Base-by-base conservation (phyloP, 169 alveolate genomes). In the Plasmodium malariae region DNA sequence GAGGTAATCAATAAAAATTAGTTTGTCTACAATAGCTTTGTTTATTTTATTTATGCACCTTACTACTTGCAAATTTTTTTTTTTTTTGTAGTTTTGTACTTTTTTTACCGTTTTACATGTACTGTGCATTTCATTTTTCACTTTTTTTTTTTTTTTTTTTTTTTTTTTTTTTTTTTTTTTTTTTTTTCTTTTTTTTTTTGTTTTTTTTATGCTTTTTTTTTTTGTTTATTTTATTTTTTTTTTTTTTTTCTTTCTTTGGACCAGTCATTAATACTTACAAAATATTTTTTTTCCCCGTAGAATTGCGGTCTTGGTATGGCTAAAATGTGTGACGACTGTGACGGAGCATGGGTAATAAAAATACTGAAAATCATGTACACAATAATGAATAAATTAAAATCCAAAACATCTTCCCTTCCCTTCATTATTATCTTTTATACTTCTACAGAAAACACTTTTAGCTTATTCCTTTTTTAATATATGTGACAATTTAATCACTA, bases 251-350 rank as follows among this genome's bases (percentile, higher is more conserved):
- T 34, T 62, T 11, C 40, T 62, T 59, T 59, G 17, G 9, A 32
- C 32, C n/a, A n/a, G n/a, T n/a, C n/a, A n/a, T 17, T 65, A 30
- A 6, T 19, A 17, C 40, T 32, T 40, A 40, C 51, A 40, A 40
- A 40, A 30, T 2, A 9, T 54, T 51, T 51, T 30, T 43, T 14
- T n/a, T 4, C 48, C 24, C 59, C n/a, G 24, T n/a, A 76, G 89
- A 76, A 76, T 45, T 76, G 89, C 36, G 89, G 89, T 17, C 17
- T 43, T 49, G 89, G 89, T n/a, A 76, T 76, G 89, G n/a, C 74
- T n/a, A 49, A 21, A 37, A 62, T 76, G 74, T 76, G 89, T 34
- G 89, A 76, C 59, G 54, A 76, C 30, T 76, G 89, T 48, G 68
- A 76, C 1, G 89, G 89, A 43, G 89, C 89, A 60, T 76, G 89